phyloP scores from a whole-genome alignment of 305 asterid genomes.

The Fraxinus greggii region DNA sequence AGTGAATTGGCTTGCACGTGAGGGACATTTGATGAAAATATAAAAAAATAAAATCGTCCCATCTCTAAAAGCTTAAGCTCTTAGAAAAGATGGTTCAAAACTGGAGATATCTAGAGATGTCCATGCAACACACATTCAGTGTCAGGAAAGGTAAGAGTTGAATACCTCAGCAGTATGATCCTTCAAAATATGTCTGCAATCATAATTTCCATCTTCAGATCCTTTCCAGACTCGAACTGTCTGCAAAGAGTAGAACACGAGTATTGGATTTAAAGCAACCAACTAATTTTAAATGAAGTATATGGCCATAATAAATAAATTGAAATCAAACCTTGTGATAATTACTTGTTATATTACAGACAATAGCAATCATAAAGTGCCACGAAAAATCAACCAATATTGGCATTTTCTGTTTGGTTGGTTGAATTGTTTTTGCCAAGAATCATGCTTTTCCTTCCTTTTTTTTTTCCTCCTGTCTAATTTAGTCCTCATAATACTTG shows the following conservation, averaged over 20 bases:
- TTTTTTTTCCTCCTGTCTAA: not conserved
- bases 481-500: not conserved
- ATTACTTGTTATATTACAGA: not conserved
- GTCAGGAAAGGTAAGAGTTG: not conserved
- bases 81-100: not conserved
- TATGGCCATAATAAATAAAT: not conserved
- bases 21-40: not conserved
- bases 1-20: not conserved
- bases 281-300: not conserved
- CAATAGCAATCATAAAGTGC: not conserved
- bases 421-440: not conserved
- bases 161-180: slow-evolving; percentile 95
- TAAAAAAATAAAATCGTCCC: not conserved
- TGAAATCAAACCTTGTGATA: not conserved
- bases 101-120: not conserved
- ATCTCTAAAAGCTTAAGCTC: not conserved
- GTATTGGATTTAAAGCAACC: slow-evolving; percentile 8
- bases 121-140: not conserved
- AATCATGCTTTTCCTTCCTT: not conserved
- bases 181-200: slow-evolving; percentile 66
- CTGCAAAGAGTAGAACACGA: slow-evolving; percentile 40
- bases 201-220: slow-evolving; percentile 70
- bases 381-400: not conserved
- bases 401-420: not conserved
- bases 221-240: slow-evolving; percentile 93